A percentile compares a stretch with the other conserved stretches of the same genome.
phyloP scores from a whole-genome alignment of 805 yeast species.

The Sugiyamaella marilandica region DNA sequence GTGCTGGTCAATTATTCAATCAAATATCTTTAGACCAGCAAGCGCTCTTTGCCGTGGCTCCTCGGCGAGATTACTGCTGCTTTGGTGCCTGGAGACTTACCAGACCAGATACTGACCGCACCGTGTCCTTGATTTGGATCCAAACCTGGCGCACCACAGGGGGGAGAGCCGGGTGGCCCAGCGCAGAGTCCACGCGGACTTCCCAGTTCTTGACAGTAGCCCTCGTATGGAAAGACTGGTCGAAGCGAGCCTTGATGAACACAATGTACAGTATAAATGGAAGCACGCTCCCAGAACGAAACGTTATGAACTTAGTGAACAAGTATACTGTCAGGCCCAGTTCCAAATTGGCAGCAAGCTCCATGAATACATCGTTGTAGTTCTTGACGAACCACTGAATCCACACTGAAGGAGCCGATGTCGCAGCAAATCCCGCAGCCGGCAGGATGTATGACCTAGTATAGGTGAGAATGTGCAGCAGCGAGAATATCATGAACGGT shows the following conservation, averaged over 20 bases:
- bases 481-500: constrained; percentile 73
- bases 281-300: constrained; percentile 59
- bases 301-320: constrained; percentile 37
- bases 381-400: constrained; percentile 45
- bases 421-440: constrained; percentile 38
- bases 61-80: constrained; percentile 3
- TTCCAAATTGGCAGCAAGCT: constrained; percentile 57
- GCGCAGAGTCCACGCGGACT: constrained; percentile 55
- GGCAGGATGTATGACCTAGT: constrained; percentile 64
- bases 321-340: constrained; percentile 38
- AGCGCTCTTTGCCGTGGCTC: no score
- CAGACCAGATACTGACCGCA: constrained; percentile 12
- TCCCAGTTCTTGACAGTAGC: constrained; percentile 64
- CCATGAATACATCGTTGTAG: constrained; percentile 57
- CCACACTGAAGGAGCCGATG: constrained; percentile 26
- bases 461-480: constrained; percentile 78
- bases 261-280: constrained; percentile 43
- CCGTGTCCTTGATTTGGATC: constrained; percentile 40
- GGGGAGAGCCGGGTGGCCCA: constrained; percentile 52
- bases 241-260: constrained; percentile 74
- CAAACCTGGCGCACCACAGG: constrained; percentile 46
- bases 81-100: background rate
- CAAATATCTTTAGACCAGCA: no score
- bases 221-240: constrained; percentile 69
- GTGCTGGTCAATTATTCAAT: no score